phyloP scores from a whole-genome alignment of 2,329 filamentous ascomycete genomes.

The Pseudocercospora eumusae region DNA sequence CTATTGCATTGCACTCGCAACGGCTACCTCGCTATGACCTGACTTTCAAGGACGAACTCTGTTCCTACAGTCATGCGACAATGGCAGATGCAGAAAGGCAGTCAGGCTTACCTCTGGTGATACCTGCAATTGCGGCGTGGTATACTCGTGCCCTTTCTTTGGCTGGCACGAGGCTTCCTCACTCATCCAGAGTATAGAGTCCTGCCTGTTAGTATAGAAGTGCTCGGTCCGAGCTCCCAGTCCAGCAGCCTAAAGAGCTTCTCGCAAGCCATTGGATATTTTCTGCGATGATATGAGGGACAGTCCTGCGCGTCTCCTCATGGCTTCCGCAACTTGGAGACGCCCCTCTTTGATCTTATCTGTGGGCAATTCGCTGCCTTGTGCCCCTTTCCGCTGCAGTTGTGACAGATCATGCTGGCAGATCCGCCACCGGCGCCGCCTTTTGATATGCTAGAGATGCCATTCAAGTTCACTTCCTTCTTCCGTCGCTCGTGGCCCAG shows the following conservation, averaged over 20 bases:
- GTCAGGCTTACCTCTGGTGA: not conserved
- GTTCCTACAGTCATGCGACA: not conserved
- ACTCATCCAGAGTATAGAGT: not conserved
- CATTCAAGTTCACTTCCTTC: constrained; percentile 68
- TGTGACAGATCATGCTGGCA: constrained; percentile 56
- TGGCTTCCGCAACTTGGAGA: constrained; percentile 19
- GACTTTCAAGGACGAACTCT: not conserved
- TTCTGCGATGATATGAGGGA: not conserved
- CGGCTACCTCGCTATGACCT: not conserved
- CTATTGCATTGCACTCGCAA: not conserved
- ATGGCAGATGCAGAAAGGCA: not conserved
- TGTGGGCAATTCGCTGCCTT: constrained; percentile 59
- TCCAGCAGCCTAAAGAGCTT: not conserved
- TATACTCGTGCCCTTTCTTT: not conserved
- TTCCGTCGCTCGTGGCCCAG: constrained; percentile 62
- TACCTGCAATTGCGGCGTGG: not conserved
- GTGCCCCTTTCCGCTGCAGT: constrained; percentile 64
- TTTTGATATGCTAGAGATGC: constrained; percentile 55
- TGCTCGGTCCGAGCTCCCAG: not conserved
- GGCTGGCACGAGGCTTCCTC: not conserved
- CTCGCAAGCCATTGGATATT: not conserved
- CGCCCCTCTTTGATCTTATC: constrained; percentile 14
- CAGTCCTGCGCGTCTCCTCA: constrained; percentile 11
- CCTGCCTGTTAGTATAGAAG: not conserved
- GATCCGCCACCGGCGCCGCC: constrained; percentile 28